A percentile compares a stretch with the other conserved stretches of the same genome.
phyloP scores from a whole-genome alignment of 164 flowering plant species.

The Piper betle region DNA sequence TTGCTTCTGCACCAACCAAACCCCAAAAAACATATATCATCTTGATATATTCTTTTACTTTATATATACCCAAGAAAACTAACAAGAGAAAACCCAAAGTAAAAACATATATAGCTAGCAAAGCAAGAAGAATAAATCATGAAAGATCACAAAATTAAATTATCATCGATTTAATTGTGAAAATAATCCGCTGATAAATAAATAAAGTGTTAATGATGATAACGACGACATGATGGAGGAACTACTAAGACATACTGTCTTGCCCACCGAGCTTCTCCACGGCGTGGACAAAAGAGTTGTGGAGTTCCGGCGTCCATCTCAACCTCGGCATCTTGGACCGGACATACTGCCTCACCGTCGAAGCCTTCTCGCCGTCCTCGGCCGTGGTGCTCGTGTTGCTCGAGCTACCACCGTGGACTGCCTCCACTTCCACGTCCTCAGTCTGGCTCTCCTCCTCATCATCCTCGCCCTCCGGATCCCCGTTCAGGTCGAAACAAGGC shows the following conservation, averaged over 20 bases:
- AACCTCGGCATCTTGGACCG: constrained; percentile 41
- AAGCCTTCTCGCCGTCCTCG: constrained; percentile 17
- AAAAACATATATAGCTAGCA: too few species aligned
- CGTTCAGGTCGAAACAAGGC: constrained; percentile 27
- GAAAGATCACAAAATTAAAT: too few species aligned
- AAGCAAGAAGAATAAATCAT: too few species aligned
- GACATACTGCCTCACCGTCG: constrained; percentile 32
- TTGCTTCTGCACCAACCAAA: constrained; percentile 37
- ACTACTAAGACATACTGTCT: constrained; percentile 49
- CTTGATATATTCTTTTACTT: too few species aligned
- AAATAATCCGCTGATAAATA: too few species aligned
- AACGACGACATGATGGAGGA: too few species aligned
- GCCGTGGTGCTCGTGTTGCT: constrained; percentile 2
- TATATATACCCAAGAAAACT: too few species aligned
- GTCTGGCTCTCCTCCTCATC: constrained; percentile 7
- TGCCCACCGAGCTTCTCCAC: constrained; percentile 67
- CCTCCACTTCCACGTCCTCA: constrained; percentile 2
- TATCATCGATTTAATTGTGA: too few species aligned
- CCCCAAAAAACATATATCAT: too few species aligned
- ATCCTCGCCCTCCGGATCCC: constrained; percentile 15
- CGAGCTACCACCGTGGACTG: constrained; percentile 10
- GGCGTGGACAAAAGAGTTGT: constrained; percentile 49
- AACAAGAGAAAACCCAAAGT: too few species aligned
- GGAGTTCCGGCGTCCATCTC: constrained; percentile 72
- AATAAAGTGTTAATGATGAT: too few species aligned